These are phyloP conservation scores for Rhododendron williamsianum DNA, from an alignment of 148 eudicot species.

Conservation along the genomic window DNA sequence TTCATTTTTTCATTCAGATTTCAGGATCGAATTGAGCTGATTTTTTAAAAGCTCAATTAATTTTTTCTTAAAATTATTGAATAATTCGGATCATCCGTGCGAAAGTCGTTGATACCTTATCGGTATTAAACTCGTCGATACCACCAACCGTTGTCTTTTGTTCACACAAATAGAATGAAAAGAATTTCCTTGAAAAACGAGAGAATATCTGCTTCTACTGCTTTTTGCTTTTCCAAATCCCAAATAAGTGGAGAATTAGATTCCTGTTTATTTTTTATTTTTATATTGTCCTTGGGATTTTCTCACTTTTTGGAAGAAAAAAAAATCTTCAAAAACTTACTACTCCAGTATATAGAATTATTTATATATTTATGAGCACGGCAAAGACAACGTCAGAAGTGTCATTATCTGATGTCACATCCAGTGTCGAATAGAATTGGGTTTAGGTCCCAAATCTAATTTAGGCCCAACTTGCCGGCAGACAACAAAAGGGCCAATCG, in stretches of 20 bases:
- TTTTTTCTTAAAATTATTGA: too few relatives aligned
- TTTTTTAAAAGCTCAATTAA: too few relatives aligned
- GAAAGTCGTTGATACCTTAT: too few relatives aligned
- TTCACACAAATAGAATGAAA: not conserved
- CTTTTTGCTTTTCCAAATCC: slow-evolving; percentile 5
- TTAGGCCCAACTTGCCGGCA: not conserved
- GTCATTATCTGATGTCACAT: not conserved
- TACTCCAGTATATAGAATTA: too few relatives aligned
- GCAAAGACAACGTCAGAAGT: not conserved
- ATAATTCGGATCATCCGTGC: too few relatives aligned
- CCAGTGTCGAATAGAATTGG: not conserved
- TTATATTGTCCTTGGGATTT: not conserved
- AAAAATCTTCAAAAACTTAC: not conserved
- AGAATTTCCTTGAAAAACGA: not conserved
- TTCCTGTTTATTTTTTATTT: not conserved
- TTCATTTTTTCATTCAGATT: too few relatives aligned
- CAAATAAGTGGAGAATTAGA: not conserved
- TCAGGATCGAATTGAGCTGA: too few relatives aligned
- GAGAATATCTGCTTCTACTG: not conserved
- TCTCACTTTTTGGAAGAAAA: not conserved
- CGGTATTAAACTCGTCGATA: too few relatives aligned
- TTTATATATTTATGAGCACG: too few relatives aligned
- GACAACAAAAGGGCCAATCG: not conserved
- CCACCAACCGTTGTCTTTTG: too few relatives aligned
- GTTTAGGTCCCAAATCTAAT: not conserved